Evolutionary conservation across 2,329 filamentous ascomycete genomes (phyloP).

Genomic region (Malbranchea cinnamomea): DNA sequence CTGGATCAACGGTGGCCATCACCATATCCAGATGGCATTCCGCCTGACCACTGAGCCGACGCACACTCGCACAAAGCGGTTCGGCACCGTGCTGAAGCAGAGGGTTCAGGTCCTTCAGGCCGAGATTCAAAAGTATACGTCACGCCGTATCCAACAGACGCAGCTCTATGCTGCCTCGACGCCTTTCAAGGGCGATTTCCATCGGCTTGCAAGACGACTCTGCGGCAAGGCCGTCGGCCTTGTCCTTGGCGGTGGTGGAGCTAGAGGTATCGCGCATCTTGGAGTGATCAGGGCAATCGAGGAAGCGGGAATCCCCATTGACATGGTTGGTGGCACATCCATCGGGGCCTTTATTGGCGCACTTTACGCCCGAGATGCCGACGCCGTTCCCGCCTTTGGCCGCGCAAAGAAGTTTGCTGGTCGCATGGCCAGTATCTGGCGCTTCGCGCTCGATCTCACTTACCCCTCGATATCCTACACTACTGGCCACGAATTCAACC

Average conservation of each 20-base stretch:
- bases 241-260: conserved; percentile 85
- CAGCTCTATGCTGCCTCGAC: conserved; percentile 84
- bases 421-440: conserved; percentile 98
- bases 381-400: conserved; percentile 93
- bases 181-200: conserved; percentile 91
- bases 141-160: conserved; percentile 72
- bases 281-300: conserved; percentile 91
- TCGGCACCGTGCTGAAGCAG: conserved; percentile 78
- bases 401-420: conserved; percentile 94
- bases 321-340: conserved; percentile 87
- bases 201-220: conserved; percentile 73
- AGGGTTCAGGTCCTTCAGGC: conserved; percentile 88
- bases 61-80: conserved; percentile 58
- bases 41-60: conserved; percentile 60
- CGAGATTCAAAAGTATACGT: conserved; percentile 97
- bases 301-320: conserved; percentile 90
- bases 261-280: conserved; percentile 79
- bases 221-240: conserved; percentile 91
- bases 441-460: conserved; percentile 90
- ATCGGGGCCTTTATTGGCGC: conserved; percentile 94
- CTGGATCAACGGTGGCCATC: conserved; percentile 97
- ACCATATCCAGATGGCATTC: conserved; percentile 93
- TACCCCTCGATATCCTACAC: conserved; percentile 96
- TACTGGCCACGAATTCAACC: conserved; percentile 96
- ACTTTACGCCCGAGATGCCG: conserved; percentile 87